phyloP scores from a whole-genome alignment of 805 yeast species.

The Ogataea pilisensis region DNA sequence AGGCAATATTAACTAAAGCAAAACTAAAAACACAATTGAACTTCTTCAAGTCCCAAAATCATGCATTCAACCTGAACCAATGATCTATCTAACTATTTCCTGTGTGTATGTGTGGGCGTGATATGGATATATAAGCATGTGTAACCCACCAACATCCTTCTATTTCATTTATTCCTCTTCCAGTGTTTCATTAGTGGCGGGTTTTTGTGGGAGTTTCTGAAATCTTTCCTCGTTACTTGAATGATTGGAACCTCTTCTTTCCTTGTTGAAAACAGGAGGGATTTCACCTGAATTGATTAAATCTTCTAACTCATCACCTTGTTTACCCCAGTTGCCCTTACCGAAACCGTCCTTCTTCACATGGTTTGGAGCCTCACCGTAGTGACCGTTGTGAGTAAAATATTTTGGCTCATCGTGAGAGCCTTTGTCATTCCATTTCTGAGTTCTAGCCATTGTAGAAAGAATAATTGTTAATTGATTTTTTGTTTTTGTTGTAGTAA shows the following conservation, averaged over 20 bases:
- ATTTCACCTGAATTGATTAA: conserved; percentile 56
- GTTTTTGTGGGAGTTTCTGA: conserved; percentile 20
- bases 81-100: no score
- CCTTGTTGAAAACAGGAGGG: conserved; percentile 40
- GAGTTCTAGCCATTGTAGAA: conserved; percentile 75
- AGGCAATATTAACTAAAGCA: no score
- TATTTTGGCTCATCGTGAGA: conserved; percentile 53
- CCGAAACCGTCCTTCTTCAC: conserved; percentile 86
- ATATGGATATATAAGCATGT: no score
- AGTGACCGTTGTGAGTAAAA: conserved; percentile 75
- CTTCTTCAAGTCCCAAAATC: no score
- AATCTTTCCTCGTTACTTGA: conserved; percentile 40
- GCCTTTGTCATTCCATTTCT: conserved; percentile 57
- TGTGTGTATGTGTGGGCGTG: no score
- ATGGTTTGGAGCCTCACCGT: conserved; percentile 66
- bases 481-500: background rate
- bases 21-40: no score
- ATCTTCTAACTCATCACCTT: conserved; percentile 72
- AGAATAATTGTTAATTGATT: background rate
- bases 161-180: background rate
- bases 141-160: no score
- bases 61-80: no score
- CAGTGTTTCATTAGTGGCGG: background rate
- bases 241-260: conserved; percentile 49
- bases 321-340: conserved; percentile 80